These are phyloP conservation scores for Rubia occidens DNA, from an alignment of 305 asterid genomes.

Conservation along the genomic window DNA sequence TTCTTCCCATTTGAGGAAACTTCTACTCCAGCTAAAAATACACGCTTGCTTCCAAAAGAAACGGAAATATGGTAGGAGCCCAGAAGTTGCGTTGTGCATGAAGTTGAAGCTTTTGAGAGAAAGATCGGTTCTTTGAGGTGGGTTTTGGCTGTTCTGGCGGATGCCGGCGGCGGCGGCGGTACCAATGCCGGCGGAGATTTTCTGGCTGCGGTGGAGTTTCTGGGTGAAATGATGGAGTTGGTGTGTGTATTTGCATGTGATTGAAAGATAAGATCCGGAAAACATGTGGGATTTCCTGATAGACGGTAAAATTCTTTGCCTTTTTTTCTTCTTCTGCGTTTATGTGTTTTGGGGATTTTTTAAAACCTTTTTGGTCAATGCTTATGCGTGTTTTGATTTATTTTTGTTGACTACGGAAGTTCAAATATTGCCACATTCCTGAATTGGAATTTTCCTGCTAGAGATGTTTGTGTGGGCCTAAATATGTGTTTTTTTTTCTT, in stretches of 20 bases:
- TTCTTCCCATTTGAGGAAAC: conserved; percentile 16
- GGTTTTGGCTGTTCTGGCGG: conserved; percentile 16
- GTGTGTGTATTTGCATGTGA: conserved; percentile 34
- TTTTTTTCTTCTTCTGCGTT: conserved; percentile 8
- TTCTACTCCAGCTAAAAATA: conserved; percentile 15
- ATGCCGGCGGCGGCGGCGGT: conserved; percentile 26
- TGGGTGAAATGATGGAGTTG: conserved; percentile 21
- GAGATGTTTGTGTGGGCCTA: conserved; percentile 9
- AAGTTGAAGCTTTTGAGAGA: background rate
- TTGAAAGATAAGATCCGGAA: conserved; percentile 40
- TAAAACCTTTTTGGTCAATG: background rate
- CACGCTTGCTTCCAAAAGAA: background rate
- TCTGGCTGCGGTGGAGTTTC: conserved; percentile 18
- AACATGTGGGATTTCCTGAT: conserved; percentile 34
- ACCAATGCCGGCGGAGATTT: conserved; percentile 34
- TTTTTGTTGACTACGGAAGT: background rate
- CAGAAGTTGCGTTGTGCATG: conserved; percentile 7
- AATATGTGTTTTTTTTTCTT: background rate
- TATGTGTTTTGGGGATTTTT: conserved; percentile 1
- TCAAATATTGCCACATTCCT: conserved; percentile 8
- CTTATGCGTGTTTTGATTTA: conserved; percentile 9
- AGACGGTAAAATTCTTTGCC: conserved; percentile 11
- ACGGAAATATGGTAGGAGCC: background rate
- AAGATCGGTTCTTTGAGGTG: conserved; percentile 11
- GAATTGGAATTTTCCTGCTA: background rate